Percentiles rank a stretch among this genome's conserved stretches.
Conservation (phyloP, 1,139 yeast species). For the Wickerhamiella infanticola region DNA sequence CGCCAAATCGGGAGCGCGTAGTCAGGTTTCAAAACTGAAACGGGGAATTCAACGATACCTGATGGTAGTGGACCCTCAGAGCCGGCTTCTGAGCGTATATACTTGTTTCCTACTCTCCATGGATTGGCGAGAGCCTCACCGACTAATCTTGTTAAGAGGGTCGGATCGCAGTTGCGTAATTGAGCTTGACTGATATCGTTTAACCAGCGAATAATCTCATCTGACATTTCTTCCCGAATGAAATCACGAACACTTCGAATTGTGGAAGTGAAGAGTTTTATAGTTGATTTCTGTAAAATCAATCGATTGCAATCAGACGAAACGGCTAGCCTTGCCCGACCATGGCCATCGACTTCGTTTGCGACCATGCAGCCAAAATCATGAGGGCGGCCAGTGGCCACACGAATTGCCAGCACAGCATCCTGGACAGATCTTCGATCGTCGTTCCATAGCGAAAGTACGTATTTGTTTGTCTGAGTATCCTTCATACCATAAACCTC, state of each 20-base stretch:
- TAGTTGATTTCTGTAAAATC: constrained; percentile 36
- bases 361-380: constrained; percentile 67
- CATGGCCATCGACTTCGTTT: constrained; percentile 42
- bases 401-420: constrained; percentile 48
- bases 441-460: constrained; percentile 58
- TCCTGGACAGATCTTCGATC: constrained; percentile 62
- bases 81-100: not conserved
- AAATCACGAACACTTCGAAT: constrained; percentile 54
- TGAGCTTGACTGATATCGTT: constrained; percentile 42
- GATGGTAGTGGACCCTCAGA: not conserved
- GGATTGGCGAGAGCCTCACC: constrained; percentile 37
- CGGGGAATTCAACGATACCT: not conserved
- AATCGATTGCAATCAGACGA: constrained; percentile 38
- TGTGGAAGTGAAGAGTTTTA: constrained; percentile 54
- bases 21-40: not conserved
- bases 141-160: constrained; percentile 35
- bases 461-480: constrained; percentile 35
- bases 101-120: constrained; percentile 34
- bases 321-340: constrained; percentile 53
- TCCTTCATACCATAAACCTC: constrained; percentile 27
- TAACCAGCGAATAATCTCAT: constrained; percentile 53
- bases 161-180: constrained; percentile 33
- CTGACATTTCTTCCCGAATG: constrained; percentile 71
- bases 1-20: not conserved
- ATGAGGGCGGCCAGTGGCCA: constrained; percentile 48